These are phyloP conservation scores for Chlorella variabilis DNA, from an alignment of 163 green algal genomes.

Conservation along the genomic window DNA sequence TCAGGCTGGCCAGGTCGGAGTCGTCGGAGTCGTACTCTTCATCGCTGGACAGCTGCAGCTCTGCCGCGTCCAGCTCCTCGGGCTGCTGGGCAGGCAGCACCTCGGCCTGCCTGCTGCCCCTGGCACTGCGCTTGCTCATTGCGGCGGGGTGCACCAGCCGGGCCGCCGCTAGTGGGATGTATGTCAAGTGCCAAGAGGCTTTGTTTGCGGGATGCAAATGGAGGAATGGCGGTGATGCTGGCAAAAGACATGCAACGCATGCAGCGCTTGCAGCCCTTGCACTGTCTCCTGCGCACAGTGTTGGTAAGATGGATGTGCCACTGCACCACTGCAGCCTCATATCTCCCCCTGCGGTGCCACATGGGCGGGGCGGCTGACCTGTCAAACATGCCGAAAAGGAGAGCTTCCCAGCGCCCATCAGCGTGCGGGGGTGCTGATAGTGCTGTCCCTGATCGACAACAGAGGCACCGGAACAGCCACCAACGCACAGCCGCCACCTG, in stretches of 20 bases:
- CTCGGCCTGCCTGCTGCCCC: slow-evolving; percentile 11
- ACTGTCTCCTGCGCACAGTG: too few relatives aligned
- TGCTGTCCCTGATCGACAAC: too few relatives aligned
- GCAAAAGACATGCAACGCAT: not conserved
- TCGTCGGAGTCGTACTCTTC: slow-evolving; percentile 58
- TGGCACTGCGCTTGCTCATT: slow-evolving; percentile 19
- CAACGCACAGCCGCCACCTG: too few relatives aligned
- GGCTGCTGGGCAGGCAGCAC: not conserved
- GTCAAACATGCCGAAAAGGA: too few relatives aligned
- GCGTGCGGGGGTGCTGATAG: too few relatives aligned
- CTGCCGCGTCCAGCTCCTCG: slow-evolving; percentile 17
- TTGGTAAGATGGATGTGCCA: too few relatives aligned
- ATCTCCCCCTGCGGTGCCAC: too few relatives aligned
- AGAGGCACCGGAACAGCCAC: too few relatives aligned
- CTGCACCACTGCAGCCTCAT: too few relatives aligned
- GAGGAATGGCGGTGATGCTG: not conserved
- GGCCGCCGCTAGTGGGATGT: not conserved
- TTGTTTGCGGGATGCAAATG: not conserved
- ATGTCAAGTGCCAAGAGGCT: not conserved
- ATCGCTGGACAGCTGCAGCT: slow-evolving; percentile 44
- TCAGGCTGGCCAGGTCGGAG: not conserved
- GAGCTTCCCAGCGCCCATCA: too few relatives aligned
- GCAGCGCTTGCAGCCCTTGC: not conserved
- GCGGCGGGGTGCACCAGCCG: not conserved
- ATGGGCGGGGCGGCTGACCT: too few relatives aligned